Evolutionary conservation across 257 asterid genomes (phyloP), one percentile per base, ranked within the genome.

Genomic region (Jasminum sambac): DNA sequence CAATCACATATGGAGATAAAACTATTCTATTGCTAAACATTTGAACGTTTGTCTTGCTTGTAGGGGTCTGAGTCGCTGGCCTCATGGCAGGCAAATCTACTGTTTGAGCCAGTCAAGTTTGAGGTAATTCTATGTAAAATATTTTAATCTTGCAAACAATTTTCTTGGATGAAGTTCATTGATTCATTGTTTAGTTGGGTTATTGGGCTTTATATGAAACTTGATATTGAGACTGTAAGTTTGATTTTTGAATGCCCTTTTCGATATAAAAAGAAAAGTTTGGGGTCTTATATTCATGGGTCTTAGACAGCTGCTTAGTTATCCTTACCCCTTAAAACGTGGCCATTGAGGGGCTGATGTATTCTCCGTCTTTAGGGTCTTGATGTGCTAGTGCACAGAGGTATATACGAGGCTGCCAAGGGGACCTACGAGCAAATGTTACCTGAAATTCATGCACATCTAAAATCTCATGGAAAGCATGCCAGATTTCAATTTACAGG

Each of bases 361-460:
- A 42, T 67, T 44, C 26, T 55, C 38, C 78, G 41, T 80, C 12
- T 76, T 59, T 75, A 95, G 98, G 98, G 96, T 36, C 73, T 87
- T 68, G 97, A 90, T 71, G 90, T 91, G 67, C 86, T 87, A 30
- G 98, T 92, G 64, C 99, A 95, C 73, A 82, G 99, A 64, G 97
- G 99, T 70, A 95, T 92, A 71, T 95, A 95, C 9, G 98, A 95
- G 86, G 97, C 98, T 68, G 98, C 98, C n/a, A 92, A 92, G 81
- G 99, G 97, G 52, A 91, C 87, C 19, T 95, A 89, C 6, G 94
- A 87, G 73, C 98, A 89, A 44, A 88, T 95, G 88, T 50, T 95
- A 78, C 96, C 98, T 17, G 97, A 89, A 81, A 78, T 95, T 41
- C 89, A 68, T 4, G 77, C 77, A 5, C 99, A 94, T 69, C 80